These are phyloP conservation scores for Lactarius sp. DNA, from an alignment of 768 basidiomycete genomes.

Conservation along the genomic window DNA sequence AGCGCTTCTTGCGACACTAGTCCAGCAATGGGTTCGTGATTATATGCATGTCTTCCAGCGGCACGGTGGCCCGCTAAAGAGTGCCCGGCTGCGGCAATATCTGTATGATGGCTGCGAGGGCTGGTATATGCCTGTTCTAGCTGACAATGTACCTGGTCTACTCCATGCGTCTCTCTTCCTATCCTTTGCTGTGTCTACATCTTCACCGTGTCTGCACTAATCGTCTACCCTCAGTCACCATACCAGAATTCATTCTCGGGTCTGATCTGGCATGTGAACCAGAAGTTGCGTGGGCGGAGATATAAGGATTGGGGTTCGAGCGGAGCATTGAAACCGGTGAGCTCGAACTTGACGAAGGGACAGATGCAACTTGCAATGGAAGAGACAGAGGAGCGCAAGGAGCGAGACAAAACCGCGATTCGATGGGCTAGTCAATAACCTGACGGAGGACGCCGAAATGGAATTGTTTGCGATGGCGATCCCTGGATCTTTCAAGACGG, in stretches of 20 bases:
- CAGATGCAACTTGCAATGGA: constrained; percentile 15
- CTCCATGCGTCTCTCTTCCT: constrained; percentile 47
- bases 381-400: neutral
- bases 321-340: neutral
- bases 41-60: constrained; percentile 32
- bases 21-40: constrained; percentile 46
- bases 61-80: constrained; percentile 30
- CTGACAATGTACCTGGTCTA: constrained; percentile 42
- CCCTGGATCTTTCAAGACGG: neutral
- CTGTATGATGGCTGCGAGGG: constrained; percentile 35
- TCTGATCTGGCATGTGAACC: constrained; percentile 8
- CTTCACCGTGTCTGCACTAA: constrained; percentile 13
- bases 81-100: constrained; percentile 41
- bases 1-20: constrained; percentile 44
- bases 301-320: neutral
- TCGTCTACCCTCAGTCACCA: constrained; percentile 15
- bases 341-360: neutral
- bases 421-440: neutral
- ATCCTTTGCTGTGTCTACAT: constrained; percentile 41
- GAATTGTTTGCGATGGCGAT: constrained; percentile 3
- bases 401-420: neutral
- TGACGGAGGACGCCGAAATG: constrained; percentile 7
- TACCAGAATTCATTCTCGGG: constrained; percentile 13
- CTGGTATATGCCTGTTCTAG: constrained; percentile 40
- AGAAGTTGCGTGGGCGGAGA: neutral